Conservation (phyloP, 441 rosid species). For the Populus trichocarpa region DNA sequence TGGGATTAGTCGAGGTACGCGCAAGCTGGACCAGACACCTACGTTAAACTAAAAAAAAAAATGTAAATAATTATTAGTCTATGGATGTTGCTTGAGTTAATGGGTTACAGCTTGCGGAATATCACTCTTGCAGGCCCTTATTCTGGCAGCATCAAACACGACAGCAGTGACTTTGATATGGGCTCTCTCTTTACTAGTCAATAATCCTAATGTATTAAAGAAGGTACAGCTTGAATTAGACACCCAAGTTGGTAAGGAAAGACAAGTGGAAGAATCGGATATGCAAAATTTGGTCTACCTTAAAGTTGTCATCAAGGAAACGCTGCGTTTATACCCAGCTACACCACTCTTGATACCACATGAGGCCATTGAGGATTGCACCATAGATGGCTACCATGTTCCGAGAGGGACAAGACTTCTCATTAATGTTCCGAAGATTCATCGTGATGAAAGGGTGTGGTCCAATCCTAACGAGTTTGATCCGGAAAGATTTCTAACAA, state of each 20-base stretch:
- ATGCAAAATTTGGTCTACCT: slow-evolving; percentile 40
- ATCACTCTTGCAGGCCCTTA: slow-evolving; percentile 31
- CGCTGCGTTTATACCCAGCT: slow-evolving; percentile 53
- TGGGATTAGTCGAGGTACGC: too few relatives aligned
- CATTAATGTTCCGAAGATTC: slow-evolving; percentile 46
- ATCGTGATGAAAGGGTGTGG: slow-evolving; percentile 39
- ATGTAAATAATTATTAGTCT: too few relatives aligned
- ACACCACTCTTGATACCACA: slow-evolving; percentile 43
- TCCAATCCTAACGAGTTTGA: slow-evolving; percentile 22
- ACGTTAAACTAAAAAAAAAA: too few relatives aligned
- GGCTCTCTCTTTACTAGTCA: slow-evolving; percentile 26
- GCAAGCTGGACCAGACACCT: too few relatives aligned
- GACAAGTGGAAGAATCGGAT: slow-evolving; percentile 49
- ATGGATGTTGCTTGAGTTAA: too few relatives aligned
- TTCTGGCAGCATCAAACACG: slow-evolving; percentile 53
- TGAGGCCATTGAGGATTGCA: slow-evolving; percentile 47
- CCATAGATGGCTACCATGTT: slow-evolving; percentile 35
- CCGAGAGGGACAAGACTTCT: slow-evolving; percentile 43
- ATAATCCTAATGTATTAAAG: slow-evolving; percentile 29
- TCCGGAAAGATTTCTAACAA: slow-evolving; percentile 42
- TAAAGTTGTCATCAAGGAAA: slow-evolving; percentile 49
- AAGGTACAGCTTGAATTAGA: slow-evolving; percentile 53
- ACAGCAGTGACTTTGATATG: slow-evolving; percentile 42
- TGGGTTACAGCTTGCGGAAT: too few relatives aligned
- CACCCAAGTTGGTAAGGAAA: slow-evolving; percentile 35